Percentiles rank a stretch among this genome's conserved stretches.
Conservation (phyloP, 768 basidiomycete genomes). For the Lactarius sp. region DNA sequence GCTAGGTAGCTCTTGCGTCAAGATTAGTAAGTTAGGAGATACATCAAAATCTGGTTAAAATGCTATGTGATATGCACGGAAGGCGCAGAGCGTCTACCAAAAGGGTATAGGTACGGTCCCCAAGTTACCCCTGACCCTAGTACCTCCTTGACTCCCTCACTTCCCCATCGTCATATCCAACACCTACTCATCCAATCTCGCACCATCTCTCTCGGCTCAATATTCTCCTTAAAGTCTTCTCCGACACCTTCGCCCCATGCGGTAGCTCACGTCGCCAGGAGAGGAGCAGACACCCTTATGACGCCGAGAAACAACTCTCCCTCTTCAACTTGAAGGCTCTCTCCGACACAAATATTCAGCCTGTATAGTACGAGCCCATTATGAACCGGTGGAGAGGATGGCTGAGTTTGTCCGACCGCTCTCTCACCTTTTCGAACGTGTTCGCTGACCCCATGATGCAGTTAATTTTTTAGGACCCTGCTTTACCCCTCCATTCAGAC, state of each 20-base stretch:
- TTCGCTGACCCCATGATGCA: conserved; percentile 17
- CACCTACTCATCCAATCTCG: conserved; percentile 7
- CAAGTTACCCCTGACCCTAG: too few relatives aligned
- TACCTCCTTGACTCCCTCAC: background rate
- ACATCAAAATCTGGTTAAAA: too few relatives aligned
- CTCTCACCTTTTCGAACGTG: background rate
- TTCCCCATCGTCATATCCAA: conserved; percentile 3
- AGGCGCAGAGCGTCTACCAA: too few relatives aligned
- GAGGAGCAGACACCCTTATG: conserved; percentile 72
- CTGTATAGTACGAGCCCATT: conserved; percentile 60
- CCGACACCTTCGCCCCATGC: conserved; percentile 52
- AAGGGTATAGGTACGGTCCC: too few relatives aligned
- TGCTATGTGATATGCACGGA: too few relatives aligned
- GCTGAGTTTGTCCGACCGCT: conserved; percentile 66
- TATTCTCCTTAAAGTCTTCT: conserved; percentile 16
- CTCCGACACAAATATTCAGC: conserved; percentile 54
- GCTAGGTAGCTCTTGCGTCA: too few relatives aligned
- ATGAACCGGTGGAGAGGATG: conserved; percentile 77
- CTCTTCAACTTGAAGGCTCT: conserved; percentile 55
- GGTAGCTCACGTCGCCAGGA: conserved; percentile 61
- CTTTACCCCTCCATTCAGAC: conserved; percentile 64
- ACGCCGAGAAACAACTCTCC: conserved; percentile 63
- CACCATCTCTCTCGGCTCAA: conserved; percentile 16
- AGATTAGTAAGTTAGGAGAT: too few relatives aligned
- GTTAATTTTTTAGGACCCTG: conserved; percentile 46